These are phyloP conservation scores for Pyrenophora teres DNA, from an alignment of 2,329 filamentous ascomycete genomes.

Conservation along the genomic window DNA sequence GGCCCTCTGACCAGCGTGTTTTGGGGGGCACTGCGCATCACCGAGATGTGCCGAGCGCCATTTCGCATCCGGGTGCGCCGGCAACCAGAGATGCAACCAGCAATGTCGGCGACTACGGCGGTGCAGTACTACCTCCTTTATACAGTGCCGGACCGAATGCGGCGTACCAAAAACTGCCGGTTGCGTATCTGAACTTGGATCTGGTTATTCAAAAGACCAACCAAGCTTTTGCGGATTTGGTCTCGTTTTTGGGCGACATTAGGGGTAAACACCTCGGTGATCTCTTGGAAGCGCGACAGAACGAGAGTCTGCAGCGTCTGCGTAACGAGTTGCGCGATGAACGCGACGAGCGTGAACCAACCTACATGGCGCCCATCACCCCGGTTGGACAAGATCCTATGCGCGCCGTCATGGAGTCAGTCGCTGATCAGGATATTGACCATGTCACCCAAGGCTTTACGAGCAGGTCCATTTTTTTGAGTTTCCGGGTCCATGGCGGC, in stretches of 20 bases:
- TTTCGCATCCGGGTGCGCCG: constrained; percentile 18
- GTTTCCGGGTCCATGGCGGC: constrained; percentile 42
- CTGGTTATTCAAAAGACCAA: constrained; percentile 55
- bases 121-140: constrained; percentile 19
- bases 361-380: constrained; percentile 57
- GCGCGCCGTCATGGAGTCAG: constrained; percentile 45
- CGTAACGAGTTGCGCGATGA: constrained; percentile 54
- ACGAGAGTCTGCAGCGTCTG: constrained; percentile 51
- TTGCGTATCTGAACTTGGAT: constrained; percentile 55
- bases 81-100: constrained; percentile 20
- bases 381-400: constrained; percentile 51
- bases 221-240: constrained; percentile 50
- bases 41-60: constrained; percentile 21
- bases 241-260: constrained; percentile 46
- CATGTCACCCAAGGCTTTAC: constrained; percentile 51
- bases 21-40: constrained; percentile 24
- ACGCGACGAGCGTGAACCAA: constrained; percentile 53
- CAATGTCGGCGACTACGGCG: constrained; percentile 22
- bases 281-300: constrained; percentile 50
- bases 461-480: constrained; percentile 49
- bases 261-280: constrained; percentile 50
- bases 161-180: constrained; percentile 37
- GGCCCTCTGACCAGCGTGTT: constrained; percentile 30
- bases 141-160: constrained; percentile 33
- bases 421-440: constrained; percentile 52